Evolutionary conservation across 169 alveolate genomes (phyloP), one percentile per base, ranked within the genome.

Genomic region (Sarcocystis neurona): DNA sequence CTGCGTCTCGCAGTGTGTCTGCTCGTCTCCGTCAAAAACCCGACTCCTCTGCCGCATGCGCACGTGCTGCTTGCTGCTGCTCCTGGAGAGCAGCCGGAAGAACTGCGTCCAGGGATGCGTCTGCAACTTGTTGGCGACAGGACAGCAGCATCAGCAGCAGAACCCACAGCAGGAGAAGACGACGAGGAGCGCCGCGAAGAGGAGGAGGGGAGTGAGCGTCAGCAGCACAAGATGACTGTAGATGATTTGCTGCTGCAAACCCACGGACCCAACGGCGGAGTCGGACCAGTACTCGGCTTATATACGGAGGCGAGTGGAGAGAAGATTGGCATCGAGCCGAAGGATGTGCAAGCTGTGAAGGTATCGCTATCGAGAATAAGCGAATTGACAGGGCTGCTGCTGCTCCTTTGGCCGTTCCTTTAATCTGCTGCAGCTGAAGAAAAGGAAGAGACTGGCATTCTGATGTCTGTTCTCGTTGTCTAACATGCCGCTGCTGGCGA

Each of bases 1-100:
- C 82, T 72, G 47, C 56, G 41, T 10, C 82, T 72, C 58, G 56
- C 82, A 32, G 56, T 72, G n/a, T 72, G 82, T 32, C n/a, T 72
- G n/a, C 56, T 72, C 20, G 41, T 48, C 82, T 72, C 82, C 12
- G 82, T 72, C 18, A 47, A 56, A 15, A 47, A 72, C 39, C 39
- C 58, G 47, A 30, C 41, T 3, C 82, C 82, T 2, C 39, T 20
- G 39, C 56, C 82, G 39, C 56, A 37, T 3, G 48, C 82, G 39
- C 56, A 37, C 30, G 48, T 30, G 47, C 34, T 41, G 15, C 56
- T 72, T 1, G 41, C 82, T 2, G 82, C 82, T 3, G 82, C 34
- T 53, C 58, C 23, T 10, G 18, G 34, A 0, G 56, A 72, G 56
- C 43, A 72, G 56, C 82, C 82, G 1, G n/a, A n/a, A n/a, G n/a